Conservation (phyloP, 768 basidiomycete species). For the Tulasnella sp. region DNA sequence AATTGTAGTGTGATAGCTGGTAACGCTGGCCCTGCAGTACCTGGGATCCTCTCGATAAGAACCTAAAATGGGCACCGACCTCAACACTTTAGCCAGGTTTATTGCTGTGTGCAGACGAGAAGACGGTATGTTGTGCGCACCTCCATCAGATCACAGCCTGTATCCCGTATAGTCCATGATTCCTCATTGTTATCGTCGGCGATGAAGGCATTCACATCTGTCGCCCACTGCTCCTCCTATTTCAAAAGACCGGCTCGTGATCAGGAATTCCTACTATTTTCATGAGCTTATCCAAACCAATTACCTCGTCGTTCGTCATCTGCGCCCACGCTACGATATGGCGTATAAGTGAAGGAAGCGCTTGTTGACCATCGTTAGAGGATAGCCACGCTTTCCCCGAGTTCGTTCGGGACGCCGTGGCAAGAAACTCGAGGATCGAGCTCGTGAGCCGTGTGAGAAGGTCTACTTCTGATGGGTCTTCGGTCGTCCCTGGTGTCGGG, state of each 20-base stretch:
- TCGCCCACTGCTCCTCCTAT: slow-evolving; percentile 85
- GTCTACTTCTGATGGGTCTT: slow-evolving; percentile 50
- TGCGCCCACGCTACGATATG: slow-evolving; percentile 61
- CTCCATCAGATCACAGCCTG: slow-evolving; percentile 70
- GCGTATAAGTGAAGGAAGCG: slow-evolving; percentile 38
- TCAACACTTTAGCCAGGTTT: background rate
- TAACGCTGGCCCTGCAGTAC: slow-evolving; percentile 40
- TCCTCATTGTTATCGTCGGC: slow-evolving; percentile 92
- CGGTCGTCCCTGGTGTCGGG: slow-evolving; percentile 47
- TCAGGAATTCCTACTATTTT: background rate
- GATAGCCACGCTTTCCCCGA: slow-evolving; percentile 56
- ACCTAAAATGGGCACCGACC: slow-evolving; percentile 32
- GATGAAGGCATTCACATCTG: slow-evolving; percentile 83
- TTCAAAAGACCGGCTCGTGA: background rate
- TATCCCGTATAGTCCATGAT: slow-evolving; percentile 73
- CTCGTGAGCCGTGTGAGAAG: slow-evolving; percentile 68
- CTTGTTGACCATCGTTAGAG: slow-evolving; percentile 27
- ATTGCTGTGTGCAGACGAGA: slow-evolving; percentile 9
- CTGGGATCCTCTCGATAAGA: slow-evolving; percentile 45
- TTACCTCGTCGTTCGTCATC: slow-evolving; percentile 83
- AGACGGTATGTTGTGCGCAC: slow-evolving; percentile 32
- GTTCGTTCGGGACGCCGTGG: slow-evolving; percentile 51
- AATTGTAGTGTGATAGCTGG: slow-evolving; percentile 43
- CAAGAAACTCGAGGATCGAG: slow-evolving; percentile 71
- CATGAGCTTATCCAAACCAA: too few species aligned